Base-by-base conservation (phyloP, 345 rosid species). In the Ricinus communis region DNA sequence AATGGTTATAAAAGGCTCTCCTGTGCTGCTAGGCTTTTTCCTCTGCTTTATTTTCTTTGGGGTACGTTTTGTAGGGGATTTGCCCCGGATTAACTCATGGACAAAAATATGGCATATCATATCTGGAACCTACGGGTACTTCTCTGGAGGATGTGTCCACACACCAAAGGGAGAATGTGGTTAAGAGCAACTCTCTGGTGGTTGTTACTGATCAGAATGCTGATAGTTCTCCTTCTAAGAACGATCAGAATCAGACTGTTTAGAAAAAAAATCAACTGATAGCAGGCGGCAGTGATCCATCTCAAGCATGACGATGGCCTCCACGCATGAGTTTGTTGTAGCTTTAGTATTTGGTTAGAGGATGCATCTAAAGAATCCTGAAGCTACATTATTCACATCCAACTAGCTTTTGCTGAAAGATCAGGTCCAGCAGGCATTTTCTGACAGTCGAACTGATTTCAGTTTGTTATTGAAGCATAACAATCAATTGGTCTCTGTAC, bases 71-170 rank as follows among this genome's bases (percentile, higher is more conserved):
- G 74, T 83, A 95, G 99, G 97, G 97, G 24, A 64, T 86, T 77
- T 95, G 99, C 63, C 90, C 92, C 36, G 89, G 97, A 71, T 83
- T 89, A 74, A 81, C 90, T 25, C 93, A 95, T 68, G 97, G 87
- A 46, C 97, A 90, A 74, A 92, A 81, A 75, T 92, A 89, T 60
- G 89, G 97, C 54, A 79, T 95, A 66, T 82, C 81, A n/a, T 86
- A 90, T 72, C 22, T 61, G 51, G 65, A 83, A 52, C 70, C 88
- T 45, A 70, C 77, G 49, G 74, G 84, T 63, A 18, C 45, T 13
- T 13, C 31, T 3, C 54, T 9, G 55, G 76, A 72, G 60, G 73
- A 68, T 25, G 61, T 36, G 19, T 50, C 71, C 47, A 36, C 45
- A 8, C 57, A 43, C 38, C 74, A 30, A 52, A 50, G 56, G 33